These are phyloP conservation scores for Naumovozyma baii DNA, from an alignment of 805 yeast species.

Conservation along the genomic window DNA sequence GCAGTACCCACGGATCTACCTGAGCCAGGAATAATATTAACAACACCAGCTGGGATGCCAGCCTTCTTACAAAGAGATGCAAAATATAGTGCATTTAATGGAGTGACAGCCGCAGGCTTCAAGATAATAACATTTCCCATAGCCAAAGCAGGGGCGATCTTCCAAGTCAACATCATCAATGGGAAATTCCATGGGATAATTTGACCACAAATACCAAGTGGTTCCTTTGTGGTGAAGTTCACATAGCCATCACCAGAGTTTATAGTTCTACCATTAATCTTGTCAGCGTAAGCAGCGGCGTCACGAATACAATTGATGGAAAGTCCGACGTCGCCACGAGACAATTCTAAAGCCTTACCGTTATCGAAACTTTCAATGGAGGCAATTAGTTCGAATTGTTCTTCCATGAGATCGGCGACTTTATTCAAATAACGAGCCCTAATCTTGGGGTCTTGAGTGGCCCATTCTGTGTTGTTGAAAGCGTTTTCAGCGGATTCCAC, in stretches of 20 bases:
- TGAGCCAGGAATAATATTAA: slow-evolving; percentile 64
- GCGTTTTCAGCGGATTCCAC: slow-evolving; percentile 60
- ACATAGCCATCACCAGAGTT: slow-evolving; percentile 56
- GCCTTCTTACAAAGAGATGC: slow-evolving; percentile 55
- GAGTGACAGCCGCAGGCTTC: slow-evolving; percentile 72
- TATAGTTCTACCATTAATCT: slow-evolving; percentile 53
- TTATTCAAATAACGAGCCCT: slow-evolving; percentile 46
- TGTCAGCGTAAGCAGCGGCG: slow-evolving; percentile 67
- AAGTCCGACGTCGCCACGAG: slow-evolving; percentile 60
- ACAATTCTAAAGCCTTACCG: slow-evolving; percentile 61
- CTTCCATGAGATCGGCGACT: slow-evolving; percentile 62
- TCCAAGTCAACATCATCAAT: slow-evolving; percentile 70
- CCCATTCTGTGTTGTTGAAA: slow-evolving; percentile 46
- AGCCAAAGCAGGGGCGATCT: slow-evolving; percentile 68
- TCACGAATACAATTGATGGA: slow-evolving; percentile 57
- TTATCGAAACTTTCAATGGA: slow-evolving; percentile 65
- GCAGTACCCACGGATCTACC: slow-evolving; percentile 69
- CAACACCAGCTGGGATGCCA: slow-evolving; percentile 67
- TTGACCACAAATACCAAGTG: slow-evolving; percentile 76
- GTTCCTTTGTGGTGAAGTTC: slow-evolving; percentile 60
- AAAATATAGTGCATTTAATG: slow-evolving; percentile 58
- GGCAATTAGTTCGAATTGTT: slow-evolving; percentile 52
- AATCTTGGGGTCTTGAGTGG: slow-evolving; percentile 44
- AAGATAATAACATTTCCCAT: slow-evolving; percentile 66
- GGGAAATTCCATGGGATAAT: slow-evolving; percentile 86